These are phyloP conservation scores for Gracilaria vermiculophylla DNA, from an alignment of 23 red algal genomes.

Conservation along the genomic window DNA sequence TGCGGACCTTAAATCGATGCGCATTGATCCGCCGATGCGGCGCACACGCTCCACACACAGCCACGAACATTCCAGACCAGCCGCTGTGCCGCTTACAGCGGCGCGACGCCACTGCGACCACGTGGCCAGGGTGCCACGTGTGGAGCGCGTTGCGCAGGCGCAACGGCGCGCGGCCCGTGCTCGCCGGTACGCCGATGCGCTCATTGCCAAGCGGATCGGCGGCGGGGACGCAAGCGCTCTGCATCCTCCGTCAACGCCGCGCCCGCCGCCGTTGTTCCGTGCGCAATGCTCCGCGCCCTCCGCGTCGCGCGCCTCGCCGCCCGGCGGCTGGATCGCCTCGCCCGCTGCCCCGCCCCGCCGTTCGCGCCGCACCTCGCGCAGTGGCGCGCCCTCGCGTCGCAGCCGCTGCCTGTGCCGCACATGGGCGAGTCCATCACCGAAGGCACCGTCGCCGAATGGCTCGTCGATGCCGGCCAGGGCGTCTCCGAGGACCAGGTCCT, in stretches of 20 bases:
- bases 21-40: background rate
- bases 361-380: background rate
- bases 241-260: background rate
- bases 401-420: constrained; percentile 72
- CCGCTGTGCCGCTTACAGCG: background rate
- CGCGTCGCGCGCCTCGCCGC: constrained; percentile 1
- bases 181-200: background rate
- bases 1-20: background rate
- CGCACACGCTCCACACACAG: background rate
- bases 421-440: constrained; percentile 99
- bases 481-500: constrained; percentile 91
- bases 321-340: background rate
- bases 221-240: background rate
- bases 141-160: background rate
- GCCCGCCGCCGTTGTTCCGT: background rate
- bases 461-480: constrained; percentile 67
- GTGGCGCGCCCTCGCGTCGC: constrained; percentile 14
- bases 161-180: too few species aligned
- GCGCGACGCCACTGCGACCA: background rate
- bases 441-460: constrained; percentile 85
- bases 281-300: constrained; percentile 7
- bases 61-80: constrained; percentile 58
- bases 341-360: background rate
- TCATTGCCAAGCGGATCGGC: background rate
- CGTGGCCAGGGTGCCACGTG: background rate